These are phyloP conservation scores for Poterioochromonas sp. DNA, from an alignment of 352 stramenopile genomes.

Conservation along the genomic window DNA sequence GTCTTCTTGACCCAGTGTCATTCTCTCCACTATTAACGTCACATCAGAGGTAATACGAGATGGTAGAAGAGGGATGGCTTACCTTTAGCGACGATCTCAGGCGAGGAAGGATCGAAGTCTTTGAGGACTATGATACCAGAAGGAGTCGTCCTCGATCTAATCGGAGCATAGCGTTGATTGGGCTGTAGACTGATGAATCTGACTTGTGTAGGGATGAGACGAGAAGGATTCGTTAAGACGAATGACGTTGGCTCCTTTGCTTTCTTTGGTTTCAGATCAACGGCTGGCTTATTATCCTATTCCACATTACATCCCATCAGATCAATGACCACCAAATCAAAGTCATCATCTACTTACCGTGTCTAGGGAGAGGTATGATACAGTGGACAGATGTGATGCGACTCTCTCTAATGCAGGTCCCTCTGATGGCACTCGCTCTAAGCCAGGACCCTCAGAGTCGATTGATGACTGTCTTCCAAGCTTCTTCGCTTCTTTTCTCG, in stretches of 20 bases:
- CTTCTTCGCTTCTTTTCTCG: constrained; percentile 43
- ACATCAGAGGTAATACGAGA: neutral
- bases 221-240: constrained; percentile 77
- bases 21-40: constrained; percentile 59
- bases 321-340: constrained; percentile 10
- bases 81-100: constrained; percentile 77
- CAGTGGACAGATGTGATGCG: constrained; percentile 40
- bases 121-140: constrained; percentile 86
- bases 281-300: constrained; percentile 40
- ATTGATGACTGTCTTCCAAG: constrained; percentile 22
- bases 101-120: constrained; percentile 80
- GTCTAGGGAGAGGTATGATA: constrained; percentile 51
- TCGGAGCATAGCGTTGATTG: constrained; percentile 61
- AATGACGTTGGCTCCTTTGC: constrained; percentile 83
- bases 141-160: constrained; percentile 54
- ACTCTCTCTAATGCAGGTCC: constrained; percentile 38
- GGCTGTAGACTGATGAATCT: constrained; percentile 74
- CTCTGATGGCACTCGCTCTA: constrained; percentile 48
- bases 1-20: constrained; percentile 72
- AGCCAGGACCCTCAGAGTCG: constrained; percentile 29
- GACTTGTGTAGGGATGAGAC: constrained; percentile 83
- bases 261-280: constrained; percentile 50
- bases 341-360: constrained; percentile 46
- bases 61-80: neutral
- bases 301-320: neutral